Percentiles rank a stretch among this genome's conserved stretches.
Evolutionary conservation across 2,329 filamentous ascomycete genomes (phyloP).

Genomic region (Fusarium neocosmosporiellum): DNA sequence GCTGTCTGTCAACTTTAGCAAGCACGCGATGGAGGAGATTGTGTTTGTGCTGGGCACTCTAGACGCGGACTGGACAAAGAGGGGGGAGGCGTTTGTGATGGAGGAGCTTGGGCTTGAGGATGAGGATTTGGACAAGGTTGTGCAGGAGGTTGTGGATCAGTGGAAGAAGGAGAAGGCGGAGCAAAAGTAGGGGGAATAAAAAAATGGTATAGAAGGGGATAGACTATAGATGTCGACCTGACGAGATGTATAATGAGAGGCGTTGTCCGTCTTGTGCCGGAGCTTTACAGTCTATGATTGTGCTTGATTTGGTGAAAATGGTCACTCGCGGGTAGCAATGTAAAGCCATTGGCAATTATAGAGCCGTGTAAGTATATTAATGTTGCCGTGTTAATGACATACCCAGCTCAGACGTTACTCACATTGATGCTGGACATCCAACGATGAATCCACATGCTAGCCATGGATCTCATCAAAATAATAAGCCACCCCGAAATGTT

Average conservation of each 20-base stretch:
- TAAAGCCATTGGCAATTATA: background rate
- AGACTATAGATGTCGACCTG: background rate
- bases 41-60: conserved; percentile 62
- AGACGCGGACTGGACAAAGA: conserved; percentile 60
- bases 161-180: conserved; percentile 29
- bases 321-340: background rate
- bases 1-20: conserved; percentile 50
- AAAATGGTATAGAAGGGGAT: background rate
- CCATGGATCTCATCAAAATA: background rate
- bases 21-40: conserved; percentile 56
- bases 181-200: background rate
- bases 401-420: background rate
- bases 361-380: background rate
- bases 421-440: background rate
- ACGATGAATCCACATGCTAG: background rate
- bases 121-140: conserved; percentile 57
- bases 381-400: background rate
- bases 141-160: conserved; percentile 48
- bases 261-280: background rate
- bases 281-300: background rate
- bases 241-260: background rate
- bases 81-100: conserved; percentile 59
- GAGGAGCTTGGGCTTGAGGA: conserved; percentile 58
- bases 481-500: background rate
- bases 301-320: background rate